Evolutionary conservation across 441 rosid species (phyloP), one percentile per base, ranked within the genome.

Genomic region (Adansonia madagascariensis): DNA sequence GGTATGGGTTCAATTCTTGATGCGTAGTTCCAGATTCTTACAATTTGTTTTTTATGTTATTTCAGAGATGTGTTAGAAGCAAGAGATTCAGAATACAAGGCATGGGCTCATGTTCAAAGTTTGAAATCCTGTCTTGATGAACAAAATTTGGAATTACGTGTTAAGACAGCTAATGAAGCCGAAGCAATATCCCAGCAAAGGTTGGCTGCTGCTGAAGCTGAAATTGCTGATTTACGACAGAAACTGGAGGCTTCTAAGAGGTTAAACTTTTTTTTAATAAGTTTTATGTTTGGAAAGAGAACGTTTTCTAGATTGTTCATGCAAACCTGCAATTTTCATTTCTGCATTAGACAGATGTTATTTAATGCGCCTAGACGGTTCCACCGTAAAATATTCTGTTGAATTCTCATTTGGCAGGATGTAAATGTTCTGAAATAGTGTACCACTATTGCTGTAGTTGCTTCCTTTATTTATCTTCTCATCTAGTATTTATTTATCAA

Each of bases 171-270:
- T 77, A 97, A 91, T 82, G 97, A 94, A 89, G 98, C 98, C 57
- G 98, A 97, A 82, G 98, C 99, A 46, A 77, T 85, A 65, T 91
- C 99, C 72, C 98, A 97, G 82, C 99, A 94, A 83, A 88, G 81
- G 85, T 88, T 96, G 81, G 99, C 98, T 79, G 91, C 98, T 81
- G 97, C 98, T n/a, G 99, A 96, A 88, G 98, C 98, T 66, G 98
- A 94, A 85, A 93, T 96, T 88, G 97, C 96, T 81, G 98, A 94
- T 74, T 80, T 89, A 86, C 89, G 98, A 81, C 98, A 90, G 84
- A 91, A 84, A 81, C 84, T 88, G 80, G 97, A 96, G 78, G 86
- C 87, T 84, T 90, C 91, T 75, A 97, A 88, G 88, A 91, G 98
- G 99, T 94, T 63, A 84, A 24, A 3, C 41, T 35, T 35, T 35